A percentile compares a stretch with the other conserved stretches of the same genome.
These are phyloP conservation scores for Parastagonospora nodorum DNA, from an alignment of 2,329 filamentous ascomycete species.

Conservation along the genomic window DNA sequence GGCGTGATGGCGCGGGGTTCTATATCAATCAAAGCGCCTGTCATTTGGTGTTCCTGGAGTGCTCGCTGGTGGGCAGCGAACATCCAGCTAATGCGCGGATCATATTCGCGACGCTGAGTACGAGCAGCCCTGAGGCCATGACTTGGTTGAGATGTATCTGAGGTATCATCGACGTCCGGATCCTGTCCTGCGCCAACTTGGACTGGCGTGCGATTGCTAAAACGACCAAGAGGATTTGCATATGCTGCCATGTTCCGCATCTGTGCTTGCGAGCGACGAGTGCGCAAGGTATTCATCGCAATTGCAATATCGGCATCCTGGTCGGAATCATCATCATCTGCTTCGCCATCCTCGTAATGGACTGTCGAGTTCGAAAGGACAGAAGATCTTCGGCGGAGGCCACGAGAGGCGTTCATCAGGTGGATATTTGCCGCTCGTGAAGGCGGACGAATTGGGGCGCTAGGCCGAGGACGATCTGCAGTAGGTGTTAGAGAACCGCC, in stretches of 20 bases:
- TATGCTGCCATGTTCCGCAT: conserved; percentile 37
- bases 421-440: conserved; percentile 43
- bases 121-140: conserved; percentile 26
- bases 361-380: conserved; percentile 41
- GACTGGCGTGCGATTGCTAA: conserved; percentile 29
- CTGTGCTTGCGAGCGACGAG: conserved; percentile 41
- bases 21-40: conserved; percentile 40
- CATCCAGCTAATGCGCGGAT: conserved; percentile 49
- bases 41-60: conserved; percentile 41
- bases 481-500: conserved; percentile 54
- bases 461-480: conserved; percentile 52
- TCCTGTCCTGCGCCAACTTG: conserved; percentile 33
- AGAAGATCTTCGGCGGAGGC: conserved; percentile 46
- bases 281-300: conserved; percentile 42
- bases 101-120: conserved; percentile 42
- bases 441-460: conserved; percentile 46
- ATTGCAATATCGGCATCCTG: conserved; percentile 45
- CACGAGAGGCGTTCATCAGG: conserved; percentile 42
- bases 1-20: conserved; percentile 47
- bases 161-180: conserved; percentile 46
- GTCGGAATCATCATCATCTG: conserved; percentile 50
- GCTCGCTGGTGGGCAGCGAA: conserved; percentile 49
- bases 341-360: conserved; percentile 49
- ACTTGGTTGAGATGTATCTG: conserved; percentile 44
- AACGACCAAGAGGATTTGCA: conserved; percentile 27